Evolutionary conservation across 495 filamentous ascomycete species (phyloP), one percentile per base, ranked within the genome.

Genomic region (Clavariopsis aquatica): DNA sequence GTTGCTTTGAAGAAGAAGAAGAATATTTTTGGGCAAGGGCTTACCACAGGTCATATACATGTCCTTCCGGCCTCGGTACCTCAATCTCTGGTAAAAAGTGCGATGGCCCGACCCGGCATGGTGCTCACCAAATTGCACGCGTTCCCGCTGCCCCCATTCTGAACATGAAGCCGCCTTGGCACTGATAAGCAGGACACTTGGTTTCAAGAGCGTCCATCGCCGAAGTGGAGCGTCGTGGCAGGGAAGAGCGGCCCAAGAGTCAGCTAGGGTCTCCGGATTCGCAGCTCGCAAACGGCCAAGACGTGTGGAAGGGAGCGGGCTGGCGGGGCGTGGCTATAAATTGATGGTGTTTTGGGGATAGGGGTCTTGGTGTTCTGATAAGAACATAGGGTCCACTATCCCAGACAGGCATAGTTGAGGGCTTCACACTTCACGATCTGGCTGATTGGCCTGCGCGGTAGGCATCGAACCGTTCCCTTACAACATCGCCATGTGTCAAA

Each of bases 401-500:
- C 45, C 3, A 17, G 20, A 49, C 15, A 5, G 52, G 61, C 22
- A 26, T 54, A 62, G 59, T 38, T 17, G 5, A 4, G 23, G 4
- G 10, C 43, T 24, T 27, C 41, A 47, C 7, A 13, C 51, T 6
- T 22, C n/a, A 43, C 45, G 22, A 45, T 19, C 20, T 4, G 15
- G 47, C 49, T 47, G 31, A 24, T 51, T 22, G 27, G 20, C 24
- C 47, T 34, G 49, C 0, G 52, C 12, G 12, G 51, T 43, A 36
- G 61, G 15, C 51, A 24, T 26, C 49, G 46, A 52, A 49, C 60
- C 12, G 20, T 65, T 53, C 54, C 23, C n/a, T 65, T 58, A 58
- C 55, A 65, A 52, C 10, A 65, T 65, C 54, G 17, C 54, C 62
- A 46, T 65, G 62, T 60, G 62, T 65, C 54, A 65, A 59, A 46